Evolutionary conservation across 73 alveolate species (phyloP), one percentile per base, ranked within the genome.

Genomic region (Symbiodinium pilosum): DNA sequence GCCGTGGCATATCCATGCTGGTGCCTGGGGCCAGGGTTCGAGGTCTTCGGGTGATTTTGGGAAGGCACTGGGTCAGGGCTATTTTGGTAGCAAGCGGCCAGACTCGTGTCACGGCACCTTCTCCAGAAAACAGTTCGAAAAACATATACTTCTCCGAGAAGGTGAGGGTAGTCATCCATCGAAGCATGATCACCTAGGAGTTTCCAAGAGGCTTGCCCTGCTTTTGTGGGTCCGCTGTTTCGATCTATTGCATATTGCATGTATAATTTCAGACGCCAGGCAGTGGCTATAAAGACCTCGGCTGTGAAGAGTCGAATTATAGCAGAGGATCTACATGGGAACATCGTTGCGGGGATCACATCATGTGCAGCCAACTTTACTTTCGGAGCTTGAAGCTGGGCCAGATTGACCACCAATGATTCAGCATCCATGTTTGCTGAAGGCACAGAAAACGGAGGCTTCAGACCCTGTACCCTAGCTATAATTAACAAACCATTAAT

Each of bases 41-140:
- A 30, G 24, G 32, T 16, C 34, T 30, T 30, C 77, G 20, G 77
- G 77, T 56, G 3, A 38, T 34, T 11, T 69, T 20, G 84, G 18
- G 34, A 30, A 16, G 8, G 34, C 47, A 6, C 38, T 39, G 47
- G 43, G 47, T 88, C 44, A 38, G 73, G 2, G 8, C 69, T 3
- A n/a, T n/a, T n/a, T n/a, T n/a, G n/a, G n/a, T n/a, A n/a, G n/a
- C n/a, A n/a, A n/a, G n/a, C 44, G 38, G 2, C 95, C 95, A 88
- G 20, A 71, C 21, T 41, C 30, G 43, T 43, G 71, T 59, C 32
- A 54, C 71, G 16, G 40, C 32, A 0, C 86, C 71, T 39, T 59
- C 95, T 8, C 95, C 95, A 56, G 86, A 18, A 56, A 88, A 88
- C 24, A 88, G 43, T 16, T 64, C 86, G n/a, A 88, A 64, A 71